Conservation (phyloP, 2,329 filamentous ascomycete species). For the Fusarium nodosum region DNA sequence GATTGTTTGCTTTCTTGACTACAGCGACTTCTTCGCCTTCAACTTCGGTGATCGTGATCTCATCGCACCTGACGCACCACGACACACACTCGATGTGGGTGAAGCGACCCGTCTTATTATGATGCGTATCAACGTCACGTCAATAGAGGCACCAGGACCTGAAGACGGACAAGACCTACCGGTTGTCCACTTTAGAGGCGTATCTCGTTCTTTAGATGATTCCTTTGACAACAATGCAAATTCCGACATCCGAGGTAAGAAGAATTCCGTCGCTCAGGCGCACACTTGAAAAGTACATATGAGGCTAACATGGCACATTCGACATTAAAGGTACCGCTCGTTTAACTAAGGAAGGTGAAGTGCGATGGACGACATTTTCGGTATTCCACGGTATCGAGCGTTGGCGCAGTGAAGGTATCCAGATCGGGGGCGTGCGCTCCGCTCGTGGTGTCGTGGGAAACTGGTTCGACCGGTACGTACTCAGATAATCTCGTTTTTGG, state of each 20-base stretch:
- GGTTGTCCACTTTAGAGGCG: slow-evolving; percentile 76
- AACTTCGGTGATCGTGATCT: slow-evolving; percentile 71
- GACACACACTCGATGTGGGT: slow-evolving; percentile 68
- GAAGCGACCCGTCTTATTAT: slow-evolving; percentile 79
- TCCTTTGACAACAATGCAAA: slow-evolving; percentile 77
- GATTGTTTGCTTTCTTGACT: slow-evolving; percentile 71
- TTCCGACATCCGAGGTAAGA: slow-evolving; percentile 73
- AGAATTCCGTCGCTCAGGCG: neutral
- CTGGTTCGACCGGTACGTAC: slow-evolving; percentile 79
- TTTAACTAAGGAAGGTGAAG: slow-evolving; percentile 76
- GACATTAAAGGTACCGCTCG: slow-evolving; percentile 68
- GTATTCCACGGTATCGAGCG: slow-evolving; percentile 74
- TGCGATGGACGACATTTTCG: slow-evolving; percentile 79
- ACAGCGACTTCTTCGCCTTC: slow-evolving; percentile 78
- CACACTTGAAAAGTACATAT: neutral
- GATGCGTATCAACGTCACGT: slow-evolving; percentile 74
- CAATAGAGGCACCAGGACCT: slow-evolving; percentile 69
- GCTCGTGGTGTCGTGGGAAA: slow-evolving; percentile 78
- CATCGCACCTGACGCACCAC: slow-evolving; percentile 59
- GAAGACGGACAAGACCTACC: slow-evolving; percentile 71
- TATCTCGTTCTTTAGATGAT: slow-evolving; percentile 72
- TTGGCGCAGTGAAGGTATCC: slow-evolving; percentile 83
- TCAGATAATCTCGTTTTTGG: neutral
- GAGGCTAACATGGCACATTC: slow-evolving; percentile 45
- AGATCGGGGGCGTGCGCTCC: slow-evolving; percentile 76